Evolutionary conservation across 345 rosid genomes (phyloP).

Genomic region (Hibiscus mutabilis): DNA sequence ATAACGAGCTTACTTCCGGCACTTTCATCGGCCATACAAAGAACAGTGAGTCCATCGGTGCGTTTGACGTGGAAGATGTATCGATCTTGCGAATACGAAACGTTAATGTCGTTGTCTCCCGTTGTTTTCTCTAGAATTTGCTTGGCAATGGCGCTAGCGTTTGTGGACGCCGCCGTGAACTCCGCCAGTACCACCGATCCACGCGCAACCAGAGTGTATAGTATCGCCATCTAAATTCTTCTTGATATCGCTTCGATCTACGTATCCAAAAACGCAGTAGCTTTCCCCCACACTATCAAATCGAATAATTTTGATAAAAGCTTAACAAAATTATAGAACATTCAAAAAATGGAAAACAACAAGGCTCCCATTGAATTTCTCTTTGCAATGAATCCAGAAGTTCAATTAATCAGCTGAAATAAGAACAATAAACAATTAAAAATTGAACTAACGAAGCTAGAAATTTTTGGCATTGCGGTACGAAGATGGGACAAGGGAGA

Average conservation of each 20-base stretch:
- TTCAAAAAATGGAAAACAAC: neutral
- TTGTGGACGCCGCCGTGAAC: constrained; percentile 63
- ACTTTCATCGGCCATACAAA: constrained; percentile 95
- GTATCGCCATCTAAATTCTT: constrained; percentile 55
- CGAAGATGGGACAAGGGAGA: neutral
- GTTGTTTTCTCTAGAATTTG: constrained; percentile 83
- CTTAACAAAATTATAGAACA: neutral
- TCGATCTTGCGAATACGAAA: constrained; percentile 91
- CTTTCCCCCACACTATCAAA: neutral
- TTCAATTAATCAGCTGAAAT: neutral
- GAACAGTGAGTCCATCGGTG: constrained; percentile 96
- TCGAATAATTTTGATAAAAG: neutral
- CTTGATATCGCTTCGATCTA: neutral
- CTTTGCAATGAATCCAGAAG: neutral
- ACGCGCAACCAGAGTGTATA: constrained; percentile 83
- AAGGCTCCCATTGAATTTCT: neutral
- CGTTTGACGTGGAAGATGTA: constrained; percentile 87
- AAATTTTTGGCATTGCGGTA: neutral
- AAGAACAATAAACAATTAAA: neutral
- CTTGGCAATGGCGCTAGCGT: constrained; percentile 71
- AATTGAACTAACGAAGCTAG: neutral
- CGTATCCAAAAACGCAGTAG: neutral
- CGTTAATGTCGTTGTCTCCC: constrained; percentile 62
- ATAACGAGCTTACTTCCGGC: constrained; percentile 57
- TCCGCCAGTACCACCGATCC: constrained; percentile 93